Base-by-base conservation (phyloP, 306 rosid species). In the Malus fusca region DNA sequence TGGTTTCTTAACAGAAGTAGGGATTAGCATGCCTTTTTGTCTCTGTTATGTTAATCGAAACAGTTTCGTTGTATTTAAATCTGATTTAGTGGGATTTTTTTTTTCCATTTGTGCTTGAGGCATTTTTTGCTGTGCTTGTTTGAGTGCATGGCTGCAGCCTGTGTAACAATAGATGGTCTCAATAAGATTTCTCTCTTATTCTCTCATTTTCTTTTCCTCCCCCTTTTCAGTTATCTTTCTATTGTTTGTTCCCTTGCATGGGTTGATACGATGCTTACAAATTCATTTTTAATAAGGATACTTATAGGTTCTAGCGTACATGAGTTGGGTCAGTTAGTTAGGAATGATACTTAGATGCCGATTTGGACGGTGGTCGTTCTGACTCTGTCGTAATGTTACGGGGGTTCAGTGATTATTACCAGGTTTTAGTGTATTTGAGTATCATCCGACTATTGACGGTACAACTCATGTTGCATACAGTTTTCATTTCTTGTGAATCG, bases 31-130 rank as follows among this genome's bases (percentile, higher is more conserved):
- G 76, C 85, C 75, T 73, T 81, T 75, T 87, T 48, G 43, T 64
- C 37, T 10, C 51, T 58, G 77, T 75, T 81, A 87, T 84, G 83
- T 75, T 83, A 66, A 42, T 78, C 30, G 67, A 72, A 80, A 60
- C 81, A 26, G 68, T 76, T 77, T 72, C 68, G 52, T 80, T 81
- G 87, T 82, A 75, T 82, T 84, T 82, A 69, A 75, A 82, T 77
- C 88, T 70, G 80, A 88, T 91, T 86, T 77, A 87, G 79, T 83
- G 92, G 89, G 81, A 79, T 83, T 91, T 84, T 81, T 43, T 43
- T 17, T 5, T 5, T 18, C 72, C 77, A 37, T 74, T 80, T 68
- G 51, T 71, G 73, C 67, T 63, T 12, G 85, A 82, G 97, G 88
- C 90, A 81, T 87, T 87, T 87, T 87, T 83, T 86, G 87, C 83